Evolutionary conservation across 2,329 filamentous ascomycete genomes (phyloP).

Genomic region (Aspergillus vadensis): DNA sequence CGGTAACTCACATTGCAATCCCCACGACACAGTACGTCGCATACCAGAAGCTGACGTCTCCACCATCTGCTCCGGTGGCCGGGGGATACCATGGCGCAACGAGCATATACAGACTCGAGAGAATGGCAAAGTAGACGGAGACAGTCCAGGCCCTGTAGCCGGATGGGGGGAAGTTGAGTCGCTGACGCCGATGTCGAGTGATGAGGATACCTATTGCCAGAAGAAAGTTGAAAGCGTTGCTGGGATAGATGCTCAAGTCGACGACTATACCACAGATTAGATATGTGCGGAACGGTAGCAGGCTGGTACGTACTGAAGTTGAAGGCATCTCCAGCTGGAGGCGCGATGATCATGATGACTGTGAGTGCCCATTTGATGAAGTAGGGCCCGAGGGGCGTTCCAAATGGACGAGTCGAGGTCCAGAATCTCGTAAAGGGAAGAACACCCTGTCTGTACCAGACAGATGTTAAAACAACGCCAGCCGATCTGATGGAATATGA

Average conservation of each 20-base stretch:
- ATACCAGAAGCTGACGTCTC: conserved; percentile 74
- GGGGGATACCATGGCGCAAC: conserved; percentile 75
- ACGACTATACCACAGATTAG: conserved; percentile 49
- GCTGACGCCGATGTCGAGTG: conserved; percentile 57
- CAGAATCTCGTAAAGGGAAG: conserved; percentile 63
- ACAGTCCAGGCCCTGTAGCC: conserved; percentile 63
- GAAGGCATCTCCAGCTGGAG: conserved; percentile 66
- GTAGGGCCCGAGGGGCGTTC: conserved; percentile 63
- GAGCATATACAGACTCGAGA: conserved; percentile 63
- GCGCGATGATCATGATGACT: conserved; percentile 60
- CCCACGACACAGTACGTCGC: conserved; percentile 68
- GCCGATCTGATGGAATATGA: background rate
- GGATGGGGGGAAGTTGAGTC: conserved; percentile 50
- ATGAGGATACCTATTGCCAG: conserved; percentile 61
- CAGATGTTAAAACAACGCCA: too few relatives aligned
- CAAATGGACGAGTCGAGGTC: conserved; percentile 65
- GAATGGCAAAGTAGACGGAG: conserved; percentile 60
- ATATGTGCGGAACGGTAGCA: background rate
- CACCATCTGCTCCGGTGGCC: conserved; percentile 58
- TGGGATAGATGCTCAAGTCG: conserved; percentile 61
- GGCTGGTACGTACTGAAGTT: conserved; percentile 53
- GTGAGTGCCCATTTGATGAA: conserved; percentile 60
- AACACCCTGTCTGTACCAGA: conserved; percentile 56
- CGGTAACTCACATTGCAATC: conserved; percentile 60
- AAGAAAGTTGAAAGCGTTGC: conserved; percentile 58